These are phyloP conservation scores for Jacaranda copaia DNA, from an alignment of 257 asterid genomes.

Conservation along the genomic window DNA sequence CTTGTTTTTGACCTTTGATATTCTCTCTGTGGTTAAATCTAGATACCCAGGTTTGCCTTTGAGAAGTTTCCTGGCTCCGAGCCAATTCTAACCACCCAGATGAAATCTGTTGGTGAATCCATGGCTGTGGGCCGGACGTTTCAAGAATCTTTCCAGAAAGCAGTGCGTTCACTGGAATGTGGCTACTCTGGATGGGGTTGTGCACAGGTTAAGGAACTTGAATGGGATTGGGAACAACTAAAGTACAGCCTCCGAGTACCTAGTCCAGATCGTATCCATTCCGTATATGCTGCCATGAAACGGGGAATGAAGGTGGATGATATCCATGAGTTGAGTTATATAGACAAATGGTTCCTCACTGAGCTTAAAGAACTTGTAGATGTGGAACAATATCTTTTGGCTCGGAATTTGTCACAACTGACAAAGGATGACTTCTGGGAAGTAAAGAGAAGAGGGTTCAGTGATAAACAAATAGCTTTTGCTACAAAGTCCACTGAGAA, in stretches of 20 bases:
- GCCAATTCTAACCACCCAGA: constrained; percentile 92
- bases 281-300: constrained; percentile 94
- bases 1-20: not conserved
- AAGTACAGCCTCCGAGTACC: constrained; percentile 91
- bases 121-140: constrained; percentile 99
- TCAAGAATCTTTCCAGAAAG: constrained; percentile 98
- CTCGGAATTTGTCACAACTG: constrained; percentile 62
- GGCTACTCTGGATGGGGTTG: constrained; percentile 97
- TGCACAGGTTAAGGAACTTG: constrained; percentile 79
- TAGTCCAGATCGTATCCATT: constrained; percentile 87
- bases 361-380: constrained; percentile 90
- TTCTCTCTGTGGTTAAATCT: constrained; percentile 37
- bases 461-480: constrained; percentile 90
- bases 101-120: constrained; percentile 99
- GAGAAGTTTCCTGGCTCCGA: constrained; percentile 99
- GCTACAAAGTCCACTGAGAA: constrained; percentile 79
- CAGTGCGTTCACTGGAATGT: constrained; percentile 84
- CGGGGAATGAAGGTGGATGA: constrained; percentile 93
- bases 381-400: constrained; percentile 79
- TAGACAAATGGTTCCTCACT: constrained; percentile 94
- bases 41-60: constrained; percentile 96
- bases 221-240: constrained; percentile 84
- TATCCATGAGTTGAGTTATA: constrained; percentile 75
- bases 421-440: constrained; percentile 86
- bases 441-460: constrained; percentile 95